These are phyloP conservation scores for Coccinonectria pachysandricola DNA, from an alignment of 2,329 filamentous ascomycete species.

Conservation along the genomic window DNA sequence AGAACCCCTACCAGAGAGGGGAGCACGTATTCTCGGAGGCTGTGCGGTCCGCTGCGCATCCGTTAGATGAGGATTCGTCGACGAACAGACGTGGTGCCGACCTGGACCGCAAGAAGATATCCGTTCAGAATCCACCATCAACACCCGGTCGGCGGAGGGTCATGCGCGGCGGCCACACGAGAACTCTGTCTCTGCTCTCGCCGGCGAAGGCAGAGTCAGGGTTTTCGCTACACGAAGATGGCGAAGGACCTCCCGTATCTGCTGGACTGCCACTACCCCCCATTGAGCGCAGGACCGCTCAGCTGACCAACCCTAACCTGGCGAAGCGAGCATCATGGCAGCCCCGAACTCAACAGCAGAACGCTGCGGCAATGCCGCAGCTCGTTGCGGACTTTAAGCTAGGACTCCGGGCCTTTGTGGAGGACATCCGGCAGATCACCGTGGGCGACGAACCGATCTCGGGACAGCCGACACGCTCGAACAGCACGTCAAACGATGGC, in stretches of 20 bases:
- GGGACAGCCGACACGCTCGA: conserved; percentile 27
- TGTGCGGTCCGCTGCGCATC: conserved; percentile 29
- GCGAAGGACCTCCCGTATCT: conserved; percentile 13
- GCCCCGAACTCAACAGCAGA: conserved; percentile 38
- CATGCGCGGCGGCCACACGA: conserved; percentile 55
- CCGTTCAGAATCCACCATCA: conserved; percentile 47
- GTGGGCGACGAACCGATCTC: conserved; percentile 84
- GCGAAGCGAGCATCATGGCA: conserved; percentile 52
- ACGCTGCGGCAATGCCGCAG: conserved; percentile 50
- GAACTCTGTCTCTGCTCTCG: conserved; percentile 73
- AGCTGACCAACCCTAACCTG: conserved; percentile 29
- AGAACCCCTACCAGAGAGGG: conserved; percentile 64
- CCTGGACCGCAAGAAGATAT: conserved; percentile 61
- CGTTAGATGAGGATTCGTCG: conserved; percentile 22
- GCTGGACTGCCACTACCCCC: conserved; percentile 18
- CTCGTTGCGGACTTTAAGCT: conserved; percentile 83
- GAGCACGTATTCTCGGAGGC: conserved; percentile 49
- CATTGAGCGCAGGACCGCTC: conserved; percentile 23
- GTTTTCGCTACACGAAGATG: conserved; percentile 33
- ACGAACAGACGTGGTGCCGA: conserved; percentile 42
- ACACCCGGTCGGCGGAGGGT: conserved; percentile 54
- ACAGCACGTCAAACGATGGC: conserved; percentile 9
- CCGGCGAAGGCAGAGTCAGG: conserved; percentile 40
- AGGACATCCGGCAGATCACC: conserved; percentile 89
- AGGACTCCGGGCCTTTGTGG: conserved; percentile 87